Evolutionary conservation across 768 basidiomycete species (phyloP).

Genomic region (Gymnopilus junonius): DNA sequence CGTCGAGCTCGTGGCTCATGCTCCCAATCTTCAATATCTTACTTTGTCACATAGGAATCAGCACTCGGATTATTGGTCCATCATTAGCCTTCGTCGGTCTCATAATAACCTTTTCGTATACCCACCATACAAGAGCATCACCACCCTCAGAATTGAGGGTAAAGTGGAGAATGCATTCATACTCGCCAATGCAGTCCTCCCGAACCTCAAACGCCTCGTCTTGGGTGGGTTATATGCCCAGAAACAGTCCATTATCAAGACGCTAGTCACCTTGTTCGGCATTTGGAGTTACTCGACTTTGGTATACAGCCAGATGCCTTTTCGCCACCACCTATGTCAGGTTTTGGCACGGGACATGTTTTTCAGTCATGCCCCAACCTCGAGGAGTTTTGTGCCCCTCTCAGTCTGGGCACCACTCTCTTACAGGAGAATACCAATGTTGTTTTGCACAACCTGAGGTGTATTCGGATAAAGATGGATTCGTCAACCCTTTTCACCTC

Average conservation of each 20-base stretch:
- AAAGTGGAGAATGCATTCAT: background rate
- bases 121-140: background rate
- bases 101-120: background rate
- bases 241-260: background rate
- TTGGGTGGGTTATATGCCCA: background rate
- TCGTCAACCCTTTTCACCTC: background rate
- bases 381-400: background rate
- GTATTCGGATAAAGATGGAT: slow-evolving; percentile 8
- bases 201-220: background rate
- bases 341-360: background rate
- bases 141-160: slow-evolving; percentile 6
- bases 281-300: background rate
- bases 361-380: background rate
- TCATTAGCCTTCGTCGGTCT: no score
- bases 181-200: background rate
- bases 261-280: background rate
- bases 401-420: background rate
- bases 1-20: background rate
- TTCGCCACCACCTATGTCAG: background rate
- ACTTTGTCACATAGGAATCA: background rate
- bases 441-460: background rate
- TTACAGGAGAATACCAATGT: background rate
- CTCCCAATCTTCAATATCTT: slow-evolving; percentile 6
- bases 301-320: background rate
- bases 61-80: background rate